Conservation (phyloP, 805 yeast genomes). For the Blastobotrys muscicola region DNA sequence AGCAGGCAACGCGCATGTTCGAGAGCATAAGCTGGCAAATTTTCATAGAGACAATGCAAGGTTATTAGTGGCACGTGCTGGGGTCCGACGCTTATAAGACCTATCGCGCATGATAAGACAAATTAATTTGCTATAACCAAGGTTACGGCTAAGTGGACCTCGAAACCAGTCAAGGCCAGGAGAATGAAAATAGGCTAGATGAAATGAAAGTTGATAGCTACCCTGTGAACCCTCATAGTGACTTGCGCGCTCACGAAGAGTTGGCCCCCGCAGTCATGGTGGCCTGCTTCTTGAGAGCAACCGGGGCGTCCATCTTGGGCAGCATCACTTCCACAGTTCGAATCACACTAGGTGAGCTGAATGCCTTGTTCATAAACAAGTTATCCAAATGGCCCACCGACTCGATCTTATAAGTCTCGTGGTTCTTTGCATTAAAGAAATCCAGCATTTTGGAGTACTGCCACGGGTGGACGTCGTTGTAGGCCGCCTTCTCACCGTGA, state of each 20-base stretch:
- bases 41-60: no score
- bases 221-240: no score
- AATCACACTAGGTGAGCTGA: slow-evolving; percentile 36
- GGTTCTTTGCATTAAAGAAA: slow-evolving; percentile 47
- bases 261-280: slow-evolving; percentile 46
- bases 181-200: no score
- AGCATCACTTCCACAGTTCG: slow-evolving; percentile 49
- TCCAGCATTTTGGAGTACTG: slow-evolving; percentile 37
- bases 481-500: slow-evolving; percentile 44
- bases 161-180: no score
- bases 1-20: no score
- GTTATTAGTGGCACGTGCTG: no score
- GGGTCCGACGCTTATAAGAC: no score
- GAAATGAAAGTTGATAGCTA: no score
- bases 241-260: slow-evolving; percentile 6
- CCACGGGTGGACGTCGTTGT: slow-evolving; percentile 60
- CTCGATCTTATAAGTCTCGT: slow-evolving; percentile 33
- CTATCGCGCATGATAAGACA: no score
- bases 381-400: slow-evolving; percentile 41
- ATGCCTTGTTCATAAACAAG: slow-evolving; percentile 32
- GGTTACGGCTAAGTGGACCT: no score
- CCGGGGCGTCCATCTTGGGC: slow-evolving; percentile 54
- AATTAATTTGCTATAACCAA: no score
- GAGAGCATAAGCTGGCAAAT: no score
- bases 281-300: slow-evolving; percentile 57